A percentile compares a stretch with the other conserved stretches of the same genome.
Evolutionary conservation across 1,284 basidiomycete genomes (phyloP).

Genomic region (Papiliotrema nemorosa): DNA sequence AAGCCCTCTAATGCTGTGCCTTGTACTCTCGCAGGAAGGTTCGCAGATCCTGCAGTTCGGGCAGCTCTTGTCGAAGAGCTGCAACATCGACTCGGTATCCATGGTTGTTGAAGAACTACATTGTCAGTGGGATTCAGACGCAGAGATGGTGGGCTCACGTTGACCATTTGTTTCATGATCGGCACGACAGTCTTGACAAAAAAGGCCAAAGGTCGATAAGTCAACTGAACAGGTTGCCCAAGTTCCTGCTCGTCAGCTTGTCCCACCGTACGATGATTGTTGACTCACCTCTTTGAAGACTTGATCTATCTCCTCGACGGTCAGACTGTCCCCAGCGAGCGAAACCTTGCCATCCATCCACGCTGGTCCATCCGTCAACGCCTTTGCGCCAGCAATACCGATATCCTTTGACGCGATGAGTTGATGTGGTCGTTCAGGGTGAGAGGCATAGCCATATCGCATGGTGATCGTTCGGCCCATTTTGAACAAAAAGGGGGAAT

Average conservation of each 20-base stretch:
- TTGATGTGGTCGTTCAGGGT: constrained; percentile 19
- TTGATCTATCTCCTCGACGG: constrained; percentile 11
- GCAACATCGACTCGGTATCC: constrained; percentile 10
- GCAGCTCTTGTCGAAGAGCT: constrained; percentile 9
- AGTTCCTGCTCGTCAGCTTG: constrained; percentile 1
- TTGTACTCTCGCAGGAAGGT: constrained; percentile 21
- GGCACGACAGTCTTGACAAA: background rate
- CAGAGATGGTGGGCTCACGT: background rate
- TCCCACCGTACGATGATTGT: background rate
- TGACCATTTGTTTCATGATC: background rate
- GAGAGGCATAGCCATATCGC: constrained; percentile 10
- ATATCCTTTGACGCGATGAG: constrained; percentile 19
- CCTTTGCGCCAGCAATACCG: constrained; percentile 13
- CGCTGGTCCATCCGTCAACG: constrained; percentile 7
- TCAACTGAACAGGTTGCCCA: constrained; percentile 7
- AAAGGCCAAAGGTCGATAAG: constrained; percentile 7
- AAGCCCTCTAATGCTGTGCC: background rate
- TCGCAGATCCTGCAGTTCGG: constrained; percentile 19
- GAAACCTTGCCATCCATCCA: constrained; percentile 5
- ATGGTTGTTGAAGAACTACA: constrained; percentile 19
- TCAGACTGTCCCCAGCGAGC: constrained; percentile 18
- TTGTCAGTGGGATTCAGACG: background rate
- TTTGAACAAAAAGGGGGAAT: constrained; percentile 11
- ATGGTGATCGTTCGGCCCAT: constrained; percentile 16
- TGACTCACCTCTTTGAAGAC: constrained; percentile 12